phyloP scores from a whole-genome alignment of 1,284 basidiomycete species.

The Tylopilus sp. region DNA sequence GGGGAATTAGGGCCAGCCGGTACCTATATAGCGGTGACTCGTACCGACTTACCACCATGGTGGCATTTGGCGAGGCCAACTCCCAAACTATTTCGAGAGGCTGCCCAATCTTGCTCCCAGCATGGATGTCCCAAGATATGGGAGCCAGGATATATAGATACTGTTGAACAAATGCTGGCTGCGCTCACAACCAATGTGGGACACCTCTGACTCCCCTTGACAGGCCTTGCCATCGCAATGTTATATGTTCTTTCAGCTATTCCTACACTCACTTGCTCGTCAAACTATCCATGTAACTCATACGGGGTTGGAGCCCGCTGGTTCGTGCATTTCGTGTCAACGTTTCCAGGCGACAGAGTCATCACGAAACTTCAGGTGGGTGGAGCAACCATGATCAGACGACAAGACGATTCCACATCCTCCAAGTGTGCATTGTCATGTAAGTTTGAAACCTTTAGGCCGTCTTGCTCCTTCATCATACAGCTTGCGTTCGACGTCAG shows the following conservation, averaged over 20 bases:
- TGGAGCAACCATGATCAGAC: not conserved
- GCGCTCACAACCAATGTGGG: not conserved
- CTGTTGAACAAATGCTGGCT: no score
- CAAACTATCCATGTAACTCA: conserved; percentile 4
- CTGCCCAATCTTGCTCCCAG: no score
- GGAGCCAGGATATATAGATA: conserved; percentile 11
- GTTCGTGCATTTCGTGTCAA: conserved; percentile 7
- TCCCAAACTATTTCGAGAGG: no score
- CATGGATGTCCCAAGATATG: no score
- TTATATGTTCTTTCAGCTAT: conserved; percentile 4
- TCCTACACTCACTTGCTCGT: not conserved
- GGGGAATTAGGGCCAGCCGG: no score
- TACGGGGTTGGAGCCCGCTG: conserved; percentile 13
- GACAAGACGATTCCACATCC: not conserved
- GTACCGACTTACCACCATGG: no score
- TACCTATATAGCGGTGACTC: no score
- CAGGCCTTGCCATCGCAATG: conserved; percentile 6
- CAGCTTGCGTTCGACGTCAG: not conserved
- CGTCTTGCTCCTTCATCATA: not conserved
- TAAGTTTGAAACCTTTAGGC: not conserved
- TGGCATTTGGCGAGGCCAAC: no score
- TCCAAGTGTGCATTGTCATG: conserved; percentile 4
- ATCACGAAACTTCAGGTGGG: conserved; percentile 8
- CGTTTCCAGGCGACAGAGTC: conserved; percentile 8
- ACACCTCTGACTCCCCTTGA: not conserved